Evolutionary conservation across 2,329 filamentous ascomycete species (phyloP).

Genomic region (Aspergillus sp.): DNA sequence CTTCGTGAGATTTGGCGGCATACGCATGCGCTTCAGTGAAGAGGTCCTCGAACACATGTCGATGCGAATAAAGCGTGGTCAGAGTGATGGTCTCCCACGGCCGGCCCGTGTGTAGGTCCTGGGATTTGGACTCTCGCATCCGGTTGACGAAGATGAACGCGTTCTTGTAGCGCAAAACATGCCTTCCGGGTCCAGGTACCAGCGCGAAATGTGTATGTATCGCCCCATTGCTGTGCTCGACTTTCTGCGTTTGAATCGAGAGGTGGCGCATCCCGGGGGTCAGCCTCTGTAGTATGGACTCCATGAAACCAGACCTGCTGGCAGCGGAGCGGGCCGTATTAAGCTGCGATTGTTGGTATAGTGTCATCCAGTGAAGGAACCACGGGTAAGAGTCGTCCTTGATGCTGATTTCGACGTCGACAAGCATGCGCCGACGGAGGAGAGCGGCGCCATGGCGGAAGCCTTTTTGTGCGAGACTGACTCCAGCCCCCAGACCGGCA

Average conservation of each 20-base stretch:
- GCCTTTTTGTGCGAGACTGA: conserved; percentile 78
- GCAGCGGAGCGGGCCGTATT: conserved; percentile 53
- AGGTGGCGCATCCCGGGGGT: conserved; percentile 64
- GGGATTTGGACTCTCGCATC: conserved; percentile 80
- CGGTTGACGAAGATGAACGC: conserved; percentile 86
- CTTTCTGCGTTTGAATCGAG: conserved; percentile 65
- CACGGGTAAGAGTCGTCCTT: conserved; percentile 92
- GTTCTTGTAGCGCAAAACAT: conserved; percentile 82
- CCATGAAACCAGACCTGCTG: conserved; percentile 47
- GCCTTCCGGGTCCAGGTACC: conserved; percentile 85
- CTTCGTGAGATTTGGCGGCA: conserved; percentile 77
- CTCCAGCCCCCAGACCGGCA: conserved; percentile 78
- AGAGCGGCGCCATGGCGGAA: conserved; percentile 70
- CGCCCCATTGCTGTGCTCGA: conserved; percentile 65
- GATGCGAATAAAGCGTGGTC: conserved; percentile 86
- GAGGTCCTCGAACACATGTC: conserved; percentile 84
- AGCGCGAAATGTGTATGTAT: conserved; percentile 80
- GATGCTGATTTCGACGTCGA: conserved; percentile 93
- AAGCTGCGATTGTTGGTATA: conserved; percentile 68
- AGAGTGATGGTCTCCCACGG: conserved; percentile 94
- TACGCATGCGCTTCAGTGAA: conserved; percentile 84
- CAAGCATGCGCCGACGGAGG: conserved; percentile 80
- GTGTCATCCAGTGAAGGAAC: conserved; percentile 92
- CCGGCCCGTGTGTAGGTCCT: conserved; percentile 75
- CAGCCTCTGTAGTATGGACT: conserved; percentile 58